Evolutionary conservation across 257 asterid genomes (phyloP).

Genomic region (Galeopsis tetrahit): DNA sequence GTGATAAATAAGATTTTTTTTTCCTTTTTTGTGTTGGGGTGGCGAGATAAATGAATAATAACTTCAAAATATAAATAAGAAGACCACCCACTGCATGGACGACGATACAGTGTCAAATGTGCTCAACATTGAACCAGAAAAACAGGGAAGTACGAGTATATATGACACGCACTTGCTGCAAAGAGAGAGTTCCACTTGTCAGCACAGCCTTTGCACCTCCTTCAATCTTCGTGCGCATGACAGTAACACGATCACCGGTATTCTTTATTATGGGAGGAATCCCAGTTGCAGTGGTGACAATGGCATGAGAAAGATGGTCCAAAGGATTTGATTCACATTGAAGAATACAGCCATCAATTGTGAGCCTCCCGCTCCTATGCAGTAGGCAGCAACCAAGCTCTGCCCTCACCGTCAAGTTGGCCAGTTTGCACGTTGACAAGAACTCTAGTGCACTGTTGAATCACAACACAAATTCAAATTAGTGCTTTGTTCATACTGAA

Average conservation of each 20-base stretch:
- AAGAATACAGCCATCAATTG: conserved; percentile 84
- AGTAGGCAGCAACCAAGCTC: conserved; percentile 98
- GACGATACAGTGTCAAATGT: conserved; percentile 31
- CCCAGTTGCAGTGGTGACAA: conserved; percentile 77
- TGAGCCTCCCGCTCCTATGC: conserved; percentile 92
- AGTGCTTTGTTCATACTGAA: conserved; percentile 2
- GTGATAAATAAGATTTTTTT: neutral
- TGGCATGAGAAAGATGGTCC: conserved; percentile 95
- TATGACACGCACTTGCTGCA: conserved; percentile 84
- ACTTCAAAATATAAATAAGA: neutral
- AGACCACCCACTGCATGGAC: neutral
- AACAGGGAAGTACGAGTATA: conserved; percentile 75
- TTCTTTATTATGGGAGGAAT: conserved; percentile 46
- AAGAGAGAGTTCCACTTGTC: conserved; percentile 75
- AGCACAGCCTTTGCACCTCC: conserved; percentile 98
- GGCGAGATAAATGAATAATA: neutral
- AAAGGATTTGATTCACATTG: conserved; percentile 90
- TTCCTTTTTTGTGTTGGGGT: neutral
- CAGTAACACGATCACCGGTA: conserved; percentile 61
- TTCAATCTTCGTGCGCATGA: conserved; percentile 76
- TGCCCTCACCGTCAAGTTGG: conserved; percentile 90
- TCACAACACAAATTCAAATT: conserved; percentile 24
- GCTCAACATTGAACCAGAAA: conserved; percentile 83
- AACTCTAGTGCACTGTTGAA: conserved; percentile 86
- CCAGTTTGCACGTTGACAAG: conserved; percentile 80